A percentile compares a stretch with the other conserved stretches of the same genome.
Evolutionary conservation across 169 alveolate species (phyloP).

Genomic region (Cryptosporidium parvum): DNA sequence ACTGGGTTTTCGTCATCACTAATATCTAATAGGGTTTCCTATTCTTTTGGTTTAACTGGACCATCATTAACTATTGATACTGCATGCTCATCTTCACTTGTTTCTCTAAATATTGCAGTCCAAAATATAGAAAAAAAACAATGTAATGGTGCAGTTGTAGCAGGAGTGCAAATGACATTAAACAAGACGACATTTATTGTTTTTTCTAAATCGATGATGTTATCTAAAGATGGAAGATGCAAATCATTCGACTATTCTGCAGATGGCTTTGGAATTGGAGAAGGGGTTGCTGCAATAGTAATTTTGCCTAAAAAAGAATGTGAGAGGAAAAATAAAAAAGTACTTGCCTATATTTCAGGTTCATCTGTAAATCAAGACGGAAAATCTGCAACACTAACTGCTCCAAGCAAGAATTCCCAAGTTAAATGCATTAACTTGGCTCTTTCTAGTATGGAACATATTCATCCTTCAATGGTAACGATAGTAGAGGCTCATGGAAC

Average conservation of each 20-base stretch:
- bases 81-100: constrained; percentile 71
- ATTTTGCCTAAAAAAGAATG: constrained; percentile 68
- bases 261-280: constrained; percentile 84
- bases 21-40: constrained; percentile 55
- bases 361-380: constrained; percentile 71
- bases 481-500: constrained; percentile 72
- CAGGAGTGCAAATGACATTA: constrained; percentile 78
- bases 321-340: constrained; percentile 2
- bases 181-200: constrained; percentile 75
- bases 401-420: constrained; percentile 62
- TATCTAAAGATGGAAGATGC: constrained; percentile 83
- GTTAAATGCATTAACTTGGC: constrained; percentile 40
- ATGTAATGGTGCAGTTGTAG: constrained; percentile 77
- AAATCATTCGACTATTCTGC: constrained; percentile 83
- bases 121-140: constrained; percentile 48
- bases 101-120: constrained; percentile 46
- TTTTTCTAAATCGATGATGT: constrained; percentile 80
- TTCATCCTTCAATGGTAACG: constrained; percentile 31
- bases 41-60: constrained; percentile 50
- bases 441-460: constrained; percentile 37
- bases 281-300: constrained; percentile 80
- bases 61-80: constrained; percentile 73
- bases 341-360: constrained; percentile 52
- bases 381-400: constrained; percentile 21
- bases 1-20: constrained; percentile 79